Evolutionary conservation across 225 moss, liverwort and hornwort species (phyloP).

Genomic region (Sphagnum contortum): DNA sequence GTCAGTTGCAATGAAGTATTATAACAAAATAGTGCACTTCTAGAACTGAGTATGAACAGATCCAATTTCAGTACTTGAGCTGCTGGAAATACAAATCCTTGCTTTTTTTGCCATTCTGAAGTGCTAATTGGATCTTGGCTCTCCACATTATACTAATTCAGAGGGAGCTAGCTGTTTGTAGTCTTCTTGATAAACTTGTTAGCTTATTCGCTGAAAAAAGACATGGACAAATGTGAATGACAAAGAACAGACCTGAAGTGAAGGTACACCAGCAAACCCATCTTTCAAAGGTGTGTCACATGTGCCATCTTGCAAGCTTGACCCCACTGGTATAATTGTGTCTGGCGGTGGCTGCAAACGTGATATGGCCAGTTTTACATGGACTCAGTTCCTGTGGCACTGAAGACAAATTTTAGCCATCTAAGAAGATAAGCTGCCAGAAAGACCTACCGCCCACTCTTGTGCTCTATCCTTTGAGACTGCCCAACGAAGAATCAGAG

Average conservation of each 20-base stretch:
- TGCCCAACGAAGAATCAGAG: conserved; percentile 76
- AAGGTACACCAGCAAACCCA: conserved; percentile 69
- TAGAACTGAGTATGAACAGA: too few species aligned
- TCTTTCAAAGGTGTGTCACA: conserved; percentile 59
- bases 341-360: conserved; percentile 59
- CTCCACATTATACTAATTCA: too few species aligned
- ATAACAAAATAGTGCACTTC: too few species aligned
- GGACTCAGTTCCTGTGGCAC: neutral
- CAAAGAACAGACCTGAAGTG: conserved; percentile 51
- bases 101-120: too few species aligned
- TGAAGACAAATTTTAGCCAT: neutral
- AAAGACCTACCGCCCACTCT: conserved; percentile 77
- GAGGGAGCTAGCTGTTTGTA: too few species aligned
- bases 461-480: conserved; percentile 64
- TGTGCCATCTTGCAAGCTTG: conserved; percentile 43
- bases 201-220: too few species aligned
- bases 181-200: too few species aligned
- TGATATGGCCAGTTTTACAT: neutral
- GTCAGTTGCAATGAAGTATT: too few species aligned
- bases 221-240: neutral
- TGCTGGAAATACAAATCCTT: too few species aligned
- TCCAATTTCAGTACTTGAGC: too few species aligned
- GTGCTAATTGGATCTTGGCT: too few species aligned
- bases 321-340: conserved; percentile 50
- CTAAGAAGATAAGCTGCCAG: neutral